Conservation (phyloP, 1,139 yeast species). For the Yamadazyma triangularis region DNA sequence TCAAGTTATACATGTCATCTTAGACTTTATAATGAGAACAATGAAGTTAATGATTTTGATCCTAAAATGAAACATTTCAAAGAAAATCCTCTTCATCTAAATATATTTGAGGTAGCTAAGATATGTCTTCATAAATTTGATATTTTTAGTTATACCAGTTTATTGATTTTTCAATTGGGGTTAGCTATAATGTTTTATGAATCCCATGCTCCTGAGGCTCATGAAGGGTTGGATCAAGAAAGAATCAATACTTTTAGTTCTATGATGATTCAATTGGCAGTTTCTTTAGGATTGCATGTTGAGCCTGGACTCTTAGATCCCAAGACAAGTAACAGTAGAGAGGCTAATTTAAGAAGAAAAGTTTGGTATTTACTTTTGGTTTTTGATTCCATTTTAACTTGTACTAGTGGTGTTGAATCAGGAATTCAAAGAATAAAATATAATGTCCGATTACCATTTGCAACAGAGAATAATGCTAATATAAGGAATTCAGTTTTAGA, state of each 20-base stretch:
- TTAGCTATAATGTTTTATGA: constrained; percentile 32
- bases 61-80: constrained; percentile 3
- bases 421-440: not conserved
- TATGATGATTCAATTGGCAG: constrained; percentile 38
- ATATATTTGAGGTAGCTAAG: constrained; percentile 21
- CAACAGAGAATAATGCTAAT: not conserved
- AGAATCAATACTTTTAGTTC: constrained; percentile 39
- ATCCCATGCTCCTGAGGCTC: constrained; percentile 44
- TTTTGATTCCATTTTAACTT: constrained; percentile 24
- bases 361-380: constrained; percentile 24
- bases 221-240: constrained; percentile 47
- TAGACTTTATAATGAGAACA: not conserved
- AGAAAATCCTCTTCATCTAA: constrained; percentile 18
- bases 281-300: constrained; percentile 41
- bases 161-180: not conserved
- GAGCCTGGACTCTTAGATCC: constrained; percentile 23
- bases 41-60: constrained; percentile 1
- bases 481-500: not conserved
- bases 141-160: not conserved
- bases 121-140: constrained; percentile 9
- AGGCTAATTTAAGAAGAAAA: constrained; percentile 18
- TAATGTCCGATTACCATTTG: not conserved
- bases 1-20: constrained; percentile 10
- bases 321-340: constrained; percentile 10
- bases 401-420: not conserved